Percentiles rank a stretch among this genome's conserved stretches.
Conservation (phyloP, 345 rosid species). For the Dipteronia dyeriana region DNA sequence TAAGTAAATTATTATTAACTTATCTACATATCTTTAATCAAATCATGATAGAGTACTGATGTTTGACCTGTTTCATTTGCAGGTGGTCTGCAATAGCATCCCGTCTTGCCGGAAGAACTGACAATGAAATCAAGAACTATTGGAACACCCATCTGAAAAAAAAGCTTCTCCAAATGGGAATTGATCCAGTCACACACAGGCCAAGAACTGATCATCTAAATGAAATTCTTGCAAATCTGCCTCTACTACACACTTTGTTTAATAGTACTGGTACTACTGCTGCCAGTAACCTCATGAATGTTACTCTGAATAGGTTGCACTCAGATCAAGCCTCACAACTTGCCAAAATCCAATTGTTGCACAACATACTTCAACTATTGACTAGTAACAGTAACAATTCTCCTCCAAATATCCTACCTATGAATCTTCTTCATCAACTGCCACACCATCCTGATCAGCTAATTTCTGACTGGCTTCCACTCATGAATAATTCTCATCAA, state of each 20-base stretch:
- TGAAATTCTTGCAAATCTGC: constrained; percentile 50
- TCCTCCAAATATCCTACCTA: constrained; percentile 30
- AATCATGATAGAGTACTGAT: no score
- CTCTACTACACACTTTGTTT: constrained; percentile 40
- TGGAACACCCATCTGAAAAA: constrained; percentile 88
- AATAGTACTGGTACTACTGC: constrained; percentile 28
- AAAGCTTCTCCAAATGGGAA: constrained; percentile 77
- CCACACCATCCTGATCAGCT: constrained; percentile 22
- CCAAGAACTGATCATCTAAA: constrained; percentile 59
- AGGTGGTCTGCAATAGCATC: constrained; percentile 89
- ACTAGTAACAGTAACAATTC: constrained; percentile 12
- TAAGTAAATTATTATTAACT: constrained; percentile 42
- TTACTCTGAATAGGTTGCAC: constrained; percentile 36
- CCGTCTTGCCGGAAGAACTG: constrained; percentile 73
- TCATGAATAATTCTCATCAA: constrained; percentile 24
- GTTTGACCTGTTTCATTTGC: neutral
- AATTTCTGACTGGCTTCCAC: constrained; percentile 23
- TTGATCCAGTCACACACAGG: constrained; percentile 77
- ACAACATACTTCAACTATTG: constrained; percentile 47
- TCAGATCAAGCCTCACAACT: constrained; percentile 48
- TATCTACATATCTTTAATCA: neutral
- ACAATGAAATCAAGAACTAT: constrained; percentile 75
- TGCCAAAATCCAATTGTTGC: constrained; percentile 58
- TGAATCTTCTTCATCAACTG: constrained; percentile 10
- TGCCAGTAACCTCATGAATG: constrained; percentile 38